Evolutionary conservation across 805 yeast species (phyloP).

Genomic region (Wickerhamiella azymoides): DNA sequence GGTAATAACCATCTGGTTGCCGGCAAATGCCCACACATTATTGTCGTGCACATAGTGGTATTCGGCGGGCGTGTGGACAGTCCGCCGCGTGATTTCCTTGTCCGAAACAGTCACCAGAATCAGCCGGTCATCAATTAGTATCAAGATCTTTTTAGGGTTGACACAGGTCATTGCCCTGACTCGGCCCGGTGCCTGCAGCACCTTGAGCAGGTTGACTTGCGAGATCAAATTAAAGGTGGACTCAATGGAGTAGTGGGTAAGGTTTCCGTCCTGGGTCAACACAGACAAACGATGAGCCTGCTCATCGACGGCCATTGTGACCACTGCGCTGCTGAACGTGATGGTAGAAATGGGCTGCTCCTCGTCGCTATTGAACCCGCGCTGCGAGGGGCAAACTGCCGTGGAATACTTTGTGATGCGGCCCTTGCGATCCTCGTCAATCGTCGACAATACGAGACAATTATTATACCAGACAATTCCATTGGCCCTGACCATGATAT

Average conservation of each 20-base stretch:
- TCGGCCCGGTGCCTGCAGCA: constrained; percentile 28
- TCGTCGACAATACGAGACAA: constrained; percentile 24
- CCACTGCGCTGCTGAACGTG: constrained; percentile 22
- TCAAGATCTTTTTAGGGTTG: constrained; percentile 16
- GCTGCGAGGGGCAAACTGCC: constrained; percentile 12
- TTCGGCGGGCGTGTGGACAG: constrained; percentile 27
- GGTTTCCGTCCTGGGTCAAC: constrained; percentile 22
- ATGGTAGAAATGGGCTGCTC: constrained; percentile 22
- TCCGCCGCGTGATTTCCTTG: constrained; percentile 17
- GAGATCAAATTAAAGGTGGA: constrained; percentile 20
- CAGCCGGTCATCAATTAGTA: constrained; percentile 28
- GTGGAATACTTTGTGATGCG: constrained; percentile 28
- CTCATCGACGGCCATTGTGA: constrained; percentile 21
- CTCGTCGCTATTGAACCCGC: constrained; percentile 19
- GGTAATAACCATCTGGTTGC: constrained; percentile 23
- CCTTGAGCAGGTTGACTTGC: constrained; percentile 25
- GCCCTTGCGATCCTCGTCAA: constrained; percentile 19
- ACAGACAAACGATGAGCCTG: constrained; percentile 24
- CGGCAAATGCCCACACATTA: constrained; percentile 31
- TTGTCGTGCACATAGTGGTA: constrained; percentile 23
- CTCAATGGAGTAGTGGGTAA: constrained; percentile 18
- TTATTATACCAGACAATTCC: constrained; percentile 30
- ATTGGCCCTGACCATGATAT: constrained; percentile 23
- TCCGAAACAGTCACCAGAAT: constrained; percentile 13
- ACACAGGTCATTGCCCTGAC: constrained; percentile 24